Evolutionary conservation across 2,329 filamentous ascomycete genomes (phyloP), one percentile per base, ranked within the genome.

Genomic region (Aspergillus persii): DNA sequence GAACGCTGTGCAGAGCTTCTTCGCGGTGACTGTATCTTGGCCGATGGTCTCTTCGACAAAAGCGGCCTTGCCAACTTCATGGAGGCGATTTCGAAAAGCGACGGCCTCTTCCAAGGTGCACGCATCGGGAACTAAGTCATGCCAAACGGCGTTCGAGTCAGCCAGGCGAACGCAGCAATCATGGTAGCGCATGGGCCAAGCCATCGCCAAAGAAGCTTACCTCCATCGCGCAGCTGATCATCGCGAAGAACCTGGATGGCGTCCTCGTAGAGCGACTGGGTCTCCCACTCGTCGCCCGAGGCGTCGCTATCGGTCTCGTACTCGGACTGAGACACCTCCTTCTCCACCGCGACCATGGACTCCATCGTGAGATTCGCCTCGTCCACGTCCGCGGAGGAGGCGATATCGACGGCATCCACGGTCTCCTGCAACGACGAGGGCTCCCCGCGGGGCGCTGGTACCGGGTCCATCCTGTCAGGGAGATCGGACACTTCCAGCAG

Each of bases 1-100:
- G 79, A 97, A 97, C 12, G 92, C 93, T 8, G 91, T 92, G 71
- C 94, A 87, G 31, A 97, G 82, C 76, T 91, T 94, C 77, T 89
- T 92, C 56, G 90, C 90, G 23, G 89, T 88, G 72, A 95, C 87
- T 54, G 81, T 82, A 33, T 87, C 86, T 55, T 83, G 82, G 63
- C 87, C 85, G 53, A 96, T 81, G 33, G 89, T 92, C 66, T 87
- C 83, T 67, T 86, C 81, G 70, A 91, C 86, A 74, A 97, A 96
- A 61, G 88, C 83, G 61, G 86, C 84, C 26, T 90, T 89, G n/a
- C 93, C 93, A 62, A 92, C 81, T 54, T 86, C 82, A 71, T 89
- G 89, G 60, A 96, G 81, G 63, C 89, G 83, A 67, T 88, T 84
- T 65, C 90, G 87, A 71, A 88, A 89, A 18, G 81, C 79, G 60